phyloP scores from a whole-genome alignment of 2,329 filamentous ascomycete genomes.

The Keithomyces neogunnii region DNA sequence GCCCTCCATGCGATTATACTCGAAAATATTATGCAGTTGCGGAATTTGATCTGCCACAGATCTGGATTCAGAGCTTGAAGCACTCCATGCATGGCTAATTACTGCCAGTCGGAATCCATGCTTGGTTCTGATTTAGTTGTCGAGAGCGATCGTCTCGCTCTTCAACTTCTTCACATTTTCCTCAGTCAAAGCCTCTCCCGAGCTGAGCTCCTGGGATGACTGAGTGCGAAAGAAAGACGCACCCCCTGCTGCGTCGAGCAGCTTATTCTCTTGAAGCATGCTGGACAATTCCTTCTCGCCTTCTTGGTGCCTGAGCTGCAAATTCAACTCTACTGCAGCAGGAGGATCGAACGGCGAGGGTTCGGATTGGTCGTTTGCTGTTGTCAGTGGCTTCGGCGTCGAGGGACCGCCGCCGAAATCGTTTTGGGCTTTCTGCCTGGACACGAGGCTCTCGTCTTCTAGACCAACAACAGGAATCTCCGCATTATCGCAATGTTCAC shows the following conservation, averaged over 20 bases:
- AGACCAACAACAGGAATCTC: conserved; percentile 30
- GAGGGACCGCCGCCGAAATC: conserved; percentile 23
- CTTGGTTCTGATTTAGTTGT: background rate
- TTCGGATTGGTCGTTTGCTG: conserved; percentile 27
- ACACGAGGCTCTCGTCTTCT: conserved; percentile 15
- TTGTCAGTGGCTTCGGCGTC: conserved; percentile 32
- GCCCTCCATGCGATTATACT: no score
- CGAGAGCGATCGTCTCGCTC: conserved; percentile 19
- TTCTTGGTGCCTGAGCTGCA: conserved; percentile 25
- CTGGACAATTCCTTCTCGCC: conserved; percentile 32
- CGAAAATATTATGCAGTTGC: no score
- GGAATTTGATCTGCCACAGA: no score
- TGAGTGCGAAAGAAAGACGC: conserved; percentile 21
- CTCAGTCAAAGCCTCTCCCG: conserved; percentile 40
- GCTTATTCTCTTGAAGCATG: conserved; percentile 37
- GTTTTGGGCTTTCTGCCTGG: conserved; percentile 12
- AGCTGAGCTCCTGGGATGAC: conserved; percentile 24
- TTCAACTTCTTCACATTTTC: conserved; percentile 44
- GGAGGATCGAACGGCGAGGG: conserved; percentile 33
- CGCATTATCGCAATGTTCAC: conserved; percentile 33
- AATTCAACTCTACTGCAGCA: conserved; percentile 20
- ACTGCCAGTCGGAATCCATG: no score
- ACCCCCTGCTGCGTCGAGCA: conserved; percentile 37
- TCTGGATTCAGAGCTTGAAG: no score
- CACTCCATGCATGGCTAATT: no score